Percentiles rank a stretch among this genome's conserved stretches.
Evolutionary conservation across 1,139 yeast species (phyloP).

Genomic region (Geotrichum fermentans): DNA sequence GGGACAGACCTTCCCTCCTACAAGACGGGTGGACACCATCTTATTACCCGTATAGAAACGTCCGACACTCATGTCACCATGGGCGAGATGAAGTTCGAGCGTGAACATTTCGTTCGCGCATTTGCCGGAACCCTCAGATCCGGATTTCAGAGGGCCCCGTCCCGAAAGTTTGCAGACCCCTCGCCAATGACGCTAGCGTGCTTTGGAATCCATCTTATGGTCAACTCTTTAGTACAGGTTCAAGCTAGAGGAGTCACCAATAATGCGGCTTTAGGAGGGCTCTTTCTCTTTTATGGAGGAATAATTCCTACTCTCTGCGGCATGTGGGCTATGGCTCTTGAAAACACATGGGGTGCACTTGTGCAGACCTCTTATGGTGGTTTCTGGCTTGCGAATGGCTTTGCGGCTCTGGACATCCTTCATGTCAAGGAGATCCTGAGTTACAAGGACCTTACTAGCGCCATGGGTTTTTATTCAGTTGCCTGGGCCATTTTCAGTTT

Average conservation of each 20-base stretch:
- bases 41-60: constrained; percentile 33
- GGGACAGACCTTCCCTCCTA: too few species aligned
- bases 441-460: constrained; percentile 45
- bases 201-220: constrained; percentile 81
- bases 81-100: constrained; percentile 65
- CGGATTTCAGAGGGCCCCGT: constrained; percentile 61
- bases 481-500: constrained; percentile 81
- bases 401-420: constrained; percentile 66
- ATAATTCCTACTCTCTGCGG: constrained; percentile 66
- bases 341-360: constrained; percentile 82
- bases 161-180: constrained; percentile 76
- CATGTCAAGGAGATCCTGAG: constrained; percentile 59
- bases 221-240: constrained; percentile 60
- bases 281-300: constrained; percentile 79
- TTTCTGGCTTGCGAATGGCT: constrained; percentile 79
- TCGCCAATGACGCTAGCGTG: constrained; percentile 83
- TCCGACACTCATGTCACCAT: constrained; percentile 49
- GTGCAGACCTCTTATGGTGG: constrained; percentile 79
- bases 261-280: constrained; percentile 56
- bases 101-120: constrained; percentile 56
- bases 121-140: constrained; percentile 70
- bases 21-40: too few species aligned
- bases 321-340: constrained; percentile 60
- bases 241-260: constrained; percentile 53
- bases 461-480: constrained; percentile 66